Evolutionary conservation across 1,284 basidiomycete genomes (phyloP).

Genomic region (Vanrija sp.): DNA sequence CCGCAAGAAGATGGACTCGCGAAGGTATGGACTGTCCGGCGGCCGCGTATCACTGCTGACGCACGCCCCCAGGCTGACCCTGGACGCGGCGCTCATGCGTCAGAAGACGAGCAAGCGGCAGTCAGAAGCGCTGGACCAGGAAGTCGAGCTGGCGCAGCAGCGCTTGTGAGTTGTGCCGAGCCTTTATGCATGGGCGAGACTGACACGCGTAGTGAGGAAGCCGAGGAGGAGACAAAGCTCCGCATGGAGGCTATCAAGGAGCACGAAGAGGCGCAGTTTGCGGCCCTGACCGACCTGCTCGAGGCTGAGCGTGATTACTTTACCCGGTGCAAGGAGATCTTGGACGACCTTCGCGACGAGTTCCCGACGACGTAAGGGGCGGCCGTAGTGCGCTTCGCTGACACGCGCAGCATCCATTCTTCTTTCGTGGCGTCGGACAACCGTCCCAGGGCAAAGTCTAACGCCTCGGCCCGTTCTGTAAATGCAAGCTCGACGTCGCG

Average conservation of each 20-base stretch:
- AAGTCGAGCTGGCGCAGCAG: slow-evolving; percentile 62
- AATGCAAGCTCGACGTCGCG: neutral
- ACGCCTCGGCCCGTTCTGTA: slow-evolving; percentile 24
- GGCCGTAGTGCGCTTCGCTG: neutral
- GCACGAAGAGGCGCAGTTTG: slow-evolving; percentile 63
- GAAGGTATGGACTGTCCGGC: slow-evolving; percentile 54
- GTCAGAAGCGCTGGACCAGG: slow-evolving; percentile 66
- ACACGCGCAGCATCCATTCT: neutral
- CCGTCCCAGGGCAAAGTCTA: slow-evolving; percentile 36
- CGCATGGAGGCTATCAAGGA: slow-evolving; percentile 73
- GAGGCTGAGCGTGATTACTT: slow-evolving; percentile 69
- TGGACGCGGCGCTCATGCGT: slow-evolving; percentile 70
- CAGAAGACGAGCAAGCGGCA: slow-evolving; percentile 60
- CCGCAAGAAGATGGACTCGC: slow-evolving; percentile 64
- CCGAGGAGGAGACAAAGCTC: slow-evolving; percentile 68
- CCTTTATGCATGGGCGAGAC: neutral
- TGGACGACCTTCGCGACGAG: slow-evolving; percentile 61
- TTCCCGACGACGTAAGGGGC: slow-evolving; percentile 62
- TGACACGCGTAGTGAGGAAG: slow-evolving; percentile 62
- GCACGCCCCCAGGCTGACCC: slow-evolving; percentile 57
- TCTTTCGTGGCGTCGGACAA: neutral
- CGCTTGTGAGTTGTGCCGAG: slow-evolving; percentile 61
- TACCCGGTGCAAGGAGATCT: slow-evolving; percentile 63
- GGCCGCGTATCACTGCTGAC: slow-evolving; percentile 1
- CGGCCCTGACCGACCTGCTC: slow-evolving; percentile 63